Evolutionary conservation across 768 basidiomycete species (phyloP), one percentile per base, ranked within the genome.

Genomic region (Gloeostereum incarnatum): DNA sequence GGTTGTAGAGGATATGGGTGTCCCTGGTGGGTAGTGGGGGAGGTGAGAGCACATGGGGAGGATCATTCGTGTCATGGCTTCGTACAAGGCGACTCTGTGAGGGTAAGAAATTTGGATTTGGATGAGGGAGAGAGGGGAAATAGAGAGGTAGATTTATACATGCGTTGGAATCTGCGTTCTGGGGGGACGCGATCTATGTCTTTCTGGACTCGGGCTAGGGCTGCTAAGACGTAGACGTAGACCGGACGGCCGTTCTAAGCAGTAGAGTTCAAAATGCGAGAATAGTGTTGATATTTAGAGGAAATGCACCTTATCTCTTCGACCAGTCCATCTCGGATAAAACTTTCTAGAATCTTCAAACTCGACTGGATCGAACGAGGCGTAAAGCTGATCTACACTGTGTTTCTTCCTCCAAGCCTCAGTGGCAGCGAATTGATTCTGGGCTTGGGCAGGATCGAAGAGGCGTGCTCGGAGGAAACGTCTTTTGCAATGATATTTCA

Each of bases 301-400:
- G 13, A 18, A 22, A 45, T 62, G 2, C 46, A 79, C 85, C 63
- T 81, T 84, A 53, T 87, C 81, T 45, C 84, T 62, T 31, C 80
- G 65, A 0, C 86, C 87, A 0, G 83, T 88, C 83, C 83, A 89
- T 22, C 81, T 69, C 1, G 86, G 84, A 58, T 89, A 91, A 44
- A 78, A 82, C 36, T 68, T 61, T 48, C 71, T 70, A 0, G 78
- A 54, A 7, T 52, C 49, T 52, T 80, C 73, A 38, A 87, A 66
- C 45, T 88, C 87, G 6, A 66, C 66, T 0, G 59, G 37, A 16
- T 69, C 67, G 45, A 86, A 80, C 2, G 65, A 63, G 4, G 66
- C 61, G 54, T 75, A 89, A 9, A 89, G 61, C n/a, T 65, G 62
- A 21, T 73, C 68, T 2, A 90, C 75, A 22, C 73, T 55, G 49